Evolutionary conservation across 2,329 filamentous ascomycete species (phyloP).

Genomic region (Thermothelomyces thermophilus): DNA sequence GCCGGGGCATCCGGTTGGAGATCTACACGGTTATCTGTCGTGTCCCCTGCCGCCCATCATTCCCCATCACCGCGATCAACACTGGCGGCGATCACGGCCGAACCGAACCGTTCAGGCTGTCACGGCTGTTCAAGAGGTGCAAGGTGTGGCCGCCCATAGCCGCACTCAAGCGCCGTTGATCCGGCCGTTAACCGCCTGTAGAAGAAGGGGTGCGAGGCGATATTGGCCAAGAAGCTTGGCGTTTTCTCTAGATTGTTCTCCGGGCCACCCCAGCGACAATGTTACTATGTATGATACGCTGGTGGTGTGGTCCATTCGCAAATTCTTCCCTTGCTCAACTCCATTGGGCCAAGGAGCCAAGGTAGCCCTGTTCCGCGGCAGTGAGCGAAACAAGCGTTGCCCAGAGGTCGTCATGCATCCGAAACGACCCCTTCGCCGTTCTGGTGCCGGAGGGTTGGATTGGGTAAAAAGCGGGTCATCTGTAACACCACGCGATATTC

Average conservation of each 20-base stretch:
- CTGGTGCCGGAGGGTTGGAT: not conserved
- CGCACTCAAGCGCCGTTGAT: not conserved
- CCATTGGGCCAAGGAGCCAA: no score
- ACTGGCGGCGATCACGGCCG: not conserved
- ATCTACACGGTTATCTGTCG: not conserved
- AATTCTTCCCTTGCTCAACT: no score
- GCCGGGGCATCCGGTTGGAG: constrained; percentile 1
- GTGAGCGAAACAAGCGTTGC: constrained; percentile 2
- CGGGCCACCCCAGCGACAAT: no score
- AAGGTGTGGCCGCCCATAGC: not conserved
- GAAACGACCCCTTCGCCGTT: not conserved
- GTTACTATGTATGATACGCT: no score
- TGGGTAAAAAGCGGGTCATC: not conserved
- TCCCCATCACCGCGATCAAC: not conserved
- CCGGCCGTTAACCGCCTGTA: constrained; percentile 6
- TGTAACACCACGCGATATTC: not conserved
- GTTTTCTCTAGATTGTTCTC: not conserved
- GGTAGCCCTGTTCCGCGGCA: not conserved
- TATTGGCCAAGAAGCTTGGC: constrained; percentile 4
- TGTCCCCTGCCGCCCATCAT: no score
- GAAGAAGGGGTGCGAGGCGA: not conserved
- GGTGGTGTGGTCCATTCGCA: no score
- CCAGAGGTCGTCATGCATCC: constrained; percentile 4
- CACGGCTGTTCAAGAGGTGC: constrained; percentile 3
- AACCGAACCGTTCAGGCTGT: constrained; percentile 4